Conservation (phyloP, 495 filamentous ascomycete genomes). For the Hyaloscypha variabilis region DNA sequence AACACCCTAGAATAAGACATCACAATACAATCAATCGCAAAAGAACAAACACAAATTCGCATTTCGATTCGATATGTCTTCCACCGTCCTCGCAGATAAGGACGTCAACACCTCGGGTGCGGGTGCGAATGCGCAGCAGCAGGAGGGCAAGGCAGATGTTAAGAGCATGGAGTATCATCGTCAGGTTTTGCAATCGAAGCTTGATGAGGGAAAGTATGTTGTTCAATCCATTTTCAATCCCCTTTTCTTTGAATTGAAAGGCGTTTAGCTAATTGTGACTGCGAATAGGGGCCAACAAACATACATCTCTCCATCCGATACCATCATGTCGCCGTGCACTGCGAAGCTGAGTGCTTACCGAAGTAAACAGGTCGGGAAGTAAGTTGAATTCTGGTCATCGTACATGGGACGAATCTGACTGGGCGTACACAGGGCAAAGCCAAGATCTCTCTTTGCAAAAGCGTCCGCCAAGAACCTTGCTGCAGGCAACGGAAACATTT, state of each 20-base stretch:
- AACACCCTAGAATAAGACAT: not conserved
- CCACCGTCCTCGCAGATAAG: conserved; percentile 55
- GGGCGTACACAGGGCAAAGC: conserved; percentile 51
- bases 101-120: conserved; percentile 52
- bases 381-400: conserved; percentile 35
- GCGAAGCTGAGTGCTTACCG: conserved; percentile 85
- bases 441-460: conserved; percentile 66
- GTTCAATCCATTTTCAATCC: not conserved
- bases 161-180: conserved; percentile 81
- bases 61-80: conserved; percentile 30
- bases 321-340: conserved; percentile 91
- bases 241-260: not conserved
- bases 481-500: conserved; percentile 27
- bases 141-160: conserved; percentile 39
- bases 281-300: conserved; percentile 51
- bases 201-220: conserved; percentile 54
- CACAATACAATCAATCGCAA: not conserved
- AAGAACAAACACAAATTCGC: conserved; percentile 3
- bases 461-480: conserved; percentile 57
- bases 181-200: conserved; percentile 71
- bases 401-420: conserved; percentile 19
- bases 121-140: conserved; percentile 13
- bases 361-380: conserved; percentile 77
- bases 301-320: conserved; percentile 91
- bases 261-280: conserved; percentile 22